phyloP scores from a whole-genome alignment of 768 basidiomycete species.

The Galerina sulciceps region DNA sequence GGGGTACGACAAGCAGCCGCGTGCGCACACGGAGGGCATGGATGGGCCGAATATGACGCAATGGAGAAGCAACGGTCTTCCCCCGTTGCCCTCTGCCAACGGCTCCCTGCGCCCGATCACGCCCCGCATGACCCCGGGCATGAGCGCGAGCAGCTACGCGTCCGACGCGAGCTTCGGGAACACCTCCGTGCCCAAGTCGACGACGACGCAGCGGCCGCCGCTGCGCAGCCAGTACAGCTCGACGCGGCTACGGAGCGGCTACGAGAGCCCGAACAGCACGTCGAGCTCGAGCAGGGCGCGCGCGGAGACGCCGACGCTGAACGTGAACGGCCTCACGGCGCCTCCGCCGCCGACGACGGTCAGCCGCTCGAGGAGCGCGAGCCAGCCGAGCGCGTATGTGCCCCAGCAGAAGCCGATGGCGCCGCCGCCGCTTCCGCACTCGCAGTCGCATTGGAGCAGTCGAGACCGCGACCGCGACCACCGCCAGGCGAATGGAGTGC shows the following conservation, averaged over 20 bases:
- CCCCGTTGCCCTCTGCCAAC: constrained; percentile 35
- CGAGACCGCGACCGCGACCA: constrained; percentile 13
- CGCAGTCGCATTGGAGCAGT: constrained; percentile 47
- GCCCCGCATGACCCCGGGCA: constrained; percentile 51
- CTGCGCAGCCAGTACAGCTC: constrained; percentile 76
- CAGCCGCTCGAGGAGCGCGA: constrained; percentile 75
- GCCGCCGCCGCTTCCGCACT: constrained; percentile 55
- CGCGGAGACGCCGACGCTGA: constrained; percentile 36
- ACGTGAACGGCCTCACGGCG: constrained; percentile 27
- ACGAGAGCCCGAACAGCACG: constrained; percentile 43
- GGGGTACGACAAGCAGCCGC: constrained; percentile 58
- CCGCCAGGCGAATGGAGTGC: constrained; percentile 22
- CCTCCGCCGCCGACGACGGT: too few species aligned
- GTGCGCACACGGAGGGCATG: constrained; percentile 73
- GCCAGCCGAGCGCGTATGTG: constrained; percentile 75
- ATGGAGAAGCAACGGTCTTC: constrained; percentile 59
- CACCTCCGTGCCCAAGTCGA: constrained; percentile 29
- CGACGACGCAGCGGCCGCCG: constrained; percentile 39
- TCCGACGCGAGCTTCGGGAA: constrained; percentile 51
- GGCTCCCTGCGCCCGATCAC: constrained; percentile 42
- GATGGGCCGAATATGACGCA: constrained; percentile 65
- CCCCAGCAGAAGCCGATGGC: constrained; percentile 58
- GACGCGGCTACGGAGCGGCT: constrained; percentile 55
- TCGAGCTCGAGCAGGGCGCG: constrained; percentile 28
- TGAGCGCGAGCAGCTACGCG: constrained; percentile 44